These are phyloP conservation scores for Epichloe elymi DNA, from an alignment of 2,329 filamentous ascomycete species.

Conservation along the genomic window DNA sequence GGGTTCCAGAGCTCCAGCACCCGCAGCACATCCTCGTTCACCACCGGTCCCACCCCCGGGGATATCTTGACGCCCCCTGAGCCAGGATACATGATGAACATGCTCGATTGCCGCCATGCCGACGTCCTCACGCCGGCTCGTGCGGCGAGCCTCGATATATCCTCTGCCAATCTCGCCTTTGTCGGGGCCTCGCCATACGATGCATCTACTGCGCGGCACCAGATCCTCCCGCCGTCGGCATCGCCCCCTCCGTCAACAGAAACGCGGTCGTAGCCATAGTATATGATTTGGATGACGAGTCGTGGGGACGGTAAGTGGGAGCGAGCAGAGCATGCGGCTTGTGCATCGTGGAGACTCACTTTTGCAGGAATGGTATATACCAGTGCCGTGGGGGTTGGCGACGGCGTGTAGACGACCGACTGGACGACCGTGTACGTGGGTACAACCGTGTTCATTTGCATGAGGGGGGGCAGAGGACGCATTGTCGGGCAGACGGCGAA, in stretches of 20 bases:
- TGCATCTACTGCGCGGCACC: constrained; percentile 1
- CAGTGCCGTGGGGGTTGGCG: background rate
- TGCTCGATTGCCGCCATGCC: background rate
- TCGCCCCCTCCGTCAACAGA: too few species aligned
- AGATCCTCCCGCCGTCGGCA: background rate
- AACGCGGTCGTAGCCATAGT: background rate
- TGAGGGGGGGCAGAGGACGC: background rate
- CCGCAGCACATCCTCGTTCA: background rate
- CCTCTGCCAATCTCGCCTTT: background rate
- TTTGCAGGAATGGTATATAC: background rate
- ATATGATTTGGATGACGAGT: constrained; percentile 2
- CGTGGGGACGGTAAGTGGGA: background rate
- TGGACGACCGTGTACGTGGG: background rate
- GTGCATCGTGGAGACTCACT: background rate
- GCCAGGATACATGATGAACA: background rate
- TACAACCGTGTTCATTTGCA: background rate
- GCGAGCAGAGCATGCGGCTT: background rate
- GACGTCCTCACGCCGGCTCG: background rate
- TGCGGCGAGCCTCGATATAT: background rate
- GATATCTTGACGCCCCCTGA: background rate
- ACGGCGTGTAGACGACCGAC: background rate
- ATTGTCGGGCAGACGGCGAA: constrained; percentile 7
- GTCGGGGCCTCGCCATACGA: background rate
- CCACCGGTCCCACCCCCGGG: background rate
- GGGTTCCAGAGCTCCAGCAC: background rate